Evolutionary conservation across 2,329 filamentous ascomycete species (phyloP).

Genomic region (Calonectria fujianensis): DNA sequence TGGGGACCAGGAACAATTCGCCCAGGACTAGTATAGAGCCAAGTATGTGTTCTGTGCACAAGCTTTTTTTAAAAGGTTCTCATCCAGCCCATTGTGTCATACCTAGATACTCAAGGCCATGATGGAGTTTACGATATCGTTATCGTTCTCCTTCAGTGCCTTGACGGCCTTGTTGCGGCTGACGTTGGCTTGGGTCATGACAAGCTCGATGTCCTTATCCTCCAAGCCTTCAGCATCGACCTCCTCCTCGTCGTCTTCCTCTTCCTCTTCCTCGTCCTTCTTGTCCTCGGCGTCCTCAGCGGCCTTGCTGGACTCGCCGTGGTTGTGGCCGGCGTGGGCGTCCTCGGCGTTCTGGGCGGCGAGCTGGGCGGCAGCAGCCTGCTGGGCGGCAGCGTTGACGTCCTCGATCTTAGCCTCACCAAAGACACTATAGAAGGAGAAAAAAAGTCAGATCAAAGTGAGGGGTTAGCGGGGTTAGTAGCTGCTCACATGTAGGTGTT

Average conservation of each 20-base stretch:
- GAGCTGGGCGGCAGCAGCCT: conserved; percentile 95
- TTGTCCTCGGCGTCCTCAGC: conserved; percentile 78
- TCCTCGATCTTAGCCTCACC: conserved; percentile 99
- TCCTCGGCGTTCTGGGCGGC: conserved; percentile 80
- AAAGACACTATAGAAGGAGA: conserved; percentile 85
- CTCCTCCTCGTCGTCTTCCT: conserved; percentile 96
- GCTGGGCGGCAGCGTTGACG: conserved; percentile 98
- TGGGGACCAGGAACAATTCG: conserved; percentile 47
- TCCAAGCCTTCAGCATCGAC: conserved; percentile 96
- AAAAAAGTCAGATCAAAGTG: conserved; percentile 36
- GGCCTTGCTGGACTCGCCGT: conserved; percentile 80
- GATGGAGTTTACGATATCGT: conserved; percentile 99
- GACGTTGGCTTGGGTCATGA: conserved; percentile 98
- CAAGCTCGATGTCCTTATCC: conserved; percentile 99
- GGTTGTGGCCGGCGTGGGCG: conserved; percentile 81
- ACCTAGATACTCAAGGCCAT: conserved; percentile 93
- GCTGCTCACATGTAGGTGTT: conserved; percentile 98
- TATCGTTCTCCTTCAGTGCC: conserved; percentile 98
- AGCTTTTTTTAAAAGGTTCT: conserved; percentile 51
- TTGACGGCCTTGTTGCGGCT: conserved; percentile 99
- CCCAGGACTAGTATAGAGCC: conserved; percentile 57
- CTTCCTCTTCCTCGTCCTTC: conserved; percentile 84
- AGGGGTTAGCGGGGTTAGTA: not conserved
- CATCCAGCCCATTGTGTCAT: conserved; percentile 48
- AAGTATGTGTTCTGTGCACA: conserved; percentile 53